Conservation (phyloP, 164 flowering plant genomes). For the Aristolochia fimbriata region DNA sequence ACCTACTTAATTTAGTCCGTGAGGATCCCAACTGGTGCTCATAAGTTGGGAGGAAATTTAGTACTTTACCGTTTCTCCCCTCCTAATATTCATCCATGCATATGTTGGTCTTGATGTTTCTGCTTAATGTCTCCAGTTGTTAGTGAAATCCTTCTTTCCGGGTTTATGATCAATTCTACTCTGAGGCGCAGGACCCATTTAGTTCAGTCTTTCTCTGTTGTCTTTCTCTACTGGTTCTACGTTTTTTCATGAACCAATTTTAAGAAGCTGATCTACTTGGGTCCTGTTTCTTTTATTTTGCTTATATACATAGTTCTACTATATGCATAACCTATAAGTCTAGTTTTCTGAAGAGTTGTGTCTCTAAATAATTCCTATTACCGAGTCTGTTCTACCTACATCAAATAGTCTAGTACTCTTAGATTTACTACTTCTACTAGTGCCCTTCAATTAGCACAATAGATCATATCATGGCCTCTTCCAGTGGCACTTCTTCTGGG, state of each 20-base stretch:
- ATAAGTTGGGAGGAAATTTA: background rate
- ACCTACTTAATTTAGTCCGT: background rate
- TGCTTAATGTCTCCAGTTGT: slow-evolving; percentile 66
- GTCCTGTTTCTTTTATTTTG: slow-evolving; percentile 1
- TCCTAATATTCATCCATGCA: slow-evolving; percentile 14
- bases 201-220: slow-evolving; percentile 88
- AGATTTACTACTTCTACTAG: background rate
- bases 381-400: slow-evolving; percentile 2
- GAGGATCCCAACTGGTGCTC: background rate
- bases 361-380: background rate
- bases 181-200: slow-evolving; percentile 49
- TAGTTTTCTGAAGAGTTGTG: background rate
- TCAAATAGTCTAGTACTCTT: background rate
- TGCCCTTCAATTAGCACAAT: background rate
- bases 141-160: slow-evolving; percentile 70
- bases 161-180: slow-evolving; percentile 44
- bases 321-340: too few species aligned
- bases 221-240: slow-evolving; percentile 93
- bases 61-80: background rate
- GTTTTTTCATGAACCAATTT: slow-evolving; percentile 51
- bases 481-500: slow-evolving; percentile 45
- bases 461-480: slow-evolving; percentile 28
- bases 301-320: background rate
- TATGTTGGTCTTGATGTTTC: slow-evolving; percentile 29
- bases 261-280: slow-evolving; percentile 1